Evolutionary conservation across 1,284 basidiomycete species (phyloP).

Genomic region (Athelia sp.): DNA sequence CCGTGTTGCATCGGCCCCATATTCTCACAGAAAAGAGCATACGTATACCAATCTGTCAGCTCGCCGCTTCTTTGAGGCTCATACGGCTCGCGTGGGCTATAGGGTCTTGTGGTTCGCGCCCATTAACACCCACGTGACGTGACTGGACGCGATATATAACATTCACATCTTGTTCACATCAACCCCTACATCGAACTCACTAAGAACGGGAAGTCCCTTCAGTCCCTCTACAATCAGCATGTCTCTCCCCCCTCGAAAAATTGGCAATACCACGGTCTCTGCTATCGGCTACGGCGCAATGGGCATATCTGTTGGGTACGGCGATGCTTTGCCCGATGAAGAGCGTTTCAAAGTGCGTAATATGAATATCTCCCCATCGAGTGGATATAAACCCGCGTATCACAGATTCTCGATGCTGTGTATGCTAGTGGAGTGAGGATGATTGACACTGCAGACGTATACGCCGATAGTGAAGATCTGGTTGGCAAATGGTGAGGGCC

Average conservation of each 20-base stretch:
- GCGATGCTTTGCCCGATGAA: conserved; percentile 5
- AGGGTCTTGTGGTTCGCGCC: too few relatives aligned
- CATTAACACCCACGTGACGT: too few relatives aligned
- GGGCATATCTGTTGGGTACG: conserved; percentile 13
- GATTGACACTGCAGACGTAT: conserved; percentile 40
- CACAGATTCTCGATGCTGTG: conserved; percentile 34
- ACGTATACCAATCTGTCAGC: too few relatives aligned
- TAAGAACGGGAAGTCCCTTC: too few relatives aligned
- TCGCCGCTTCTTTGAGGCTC: too few relatives aligned
- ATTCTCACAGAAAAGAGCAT: too few relatives aligned
- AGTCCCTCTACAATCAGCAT: not conserved
- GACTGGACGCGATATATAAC: too few relatives aligned
- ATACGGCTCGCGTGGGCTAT: too few relatives aligned
- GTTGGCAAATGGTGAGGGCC: conserved; percentile 38
- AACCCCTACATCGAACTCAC: too few relatives aligned
- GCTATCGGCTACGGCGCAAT: conserved; percentile 16
- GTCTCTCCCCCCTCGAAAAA: conserved; percentile 12
- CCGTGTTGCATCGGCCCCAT: too few relatives aligned
- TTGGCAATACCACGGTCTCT: conserved; percentile 9
- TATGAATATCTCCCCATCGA: too few relatives aligned
- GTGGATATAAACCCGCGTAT: conserved; percentile 1
- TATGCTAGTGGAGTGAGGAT: conserved; percentile 31
- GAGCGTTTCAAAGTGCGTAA: conserved; percentile 6
- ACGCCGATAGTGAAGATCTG: conserved; percentile 39
- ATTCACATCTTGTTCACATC: too few relatives aligned